Percentiles rank a stretch among this genome's conserved stretches.
Conservation (phyloP, 352 stramenopile species). For the Phytopythium cucurbitacearum region DNA sequence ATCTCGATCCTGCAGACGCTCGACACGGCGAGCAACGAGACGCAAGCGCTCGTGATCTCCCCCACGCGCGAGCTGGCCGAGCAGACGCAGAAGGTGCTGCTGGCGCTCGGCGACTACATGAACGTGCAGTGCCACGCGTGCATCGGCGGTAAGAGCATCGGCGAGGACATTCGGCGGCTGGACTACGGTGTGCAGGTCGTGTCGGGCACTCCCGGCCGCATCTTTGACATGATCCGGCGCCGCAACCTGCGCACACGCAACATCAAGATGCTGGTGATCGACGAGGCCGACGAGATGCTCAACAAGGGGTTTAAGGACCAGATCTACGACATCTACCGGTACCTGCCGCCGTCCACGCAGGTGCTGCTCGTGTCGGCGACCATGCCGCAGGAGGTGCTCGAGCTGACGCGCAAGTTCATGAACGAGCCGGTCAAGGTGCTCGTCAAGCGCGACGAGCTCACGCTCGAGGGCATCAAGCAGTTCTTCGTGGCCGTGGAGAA, state of each 20-base stretch:
- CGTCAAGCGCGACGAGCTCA: constrained; percentile 97
- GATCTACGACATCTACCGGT: constrained; percentile 98
- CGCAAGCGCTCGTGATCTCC: constrained; percentile 94
- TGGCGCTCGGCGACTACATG: constrained; percentile 96
- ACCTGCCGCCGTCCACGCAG: constrained; percentile 89
- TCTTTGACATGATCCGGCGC: constrained; percentile 97
- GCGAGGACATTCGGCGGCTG: constrained; percentile 93
- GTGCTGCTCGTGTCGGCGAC: constrained; percentile 96
- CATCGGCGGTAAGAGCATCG: constrained; percentile 94
- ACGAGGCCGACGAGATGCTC: constrained; percentile 98
- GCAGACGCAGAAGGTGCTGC: constrained; percentile 96
- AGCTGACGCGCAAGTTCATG: constrained; percentile 98
- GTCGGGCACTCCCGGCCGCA: constrained; percentile 94
- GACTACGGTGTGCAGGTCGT: constrained; percentile 94
- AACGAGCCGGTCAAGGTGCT: constrained; percentile 96
- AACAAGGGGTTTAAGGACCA: constrained; percentile 98
- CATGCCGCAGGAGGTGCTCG: constrained; percentile 91
- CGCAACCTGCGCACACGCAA: constrained; percentile 88
- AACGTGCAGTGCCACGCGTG: constrained; percentile 96
- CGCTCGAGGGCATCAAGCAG: constrained; percentile 97
- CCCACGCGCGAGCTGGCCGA: constrained; percentile 96
- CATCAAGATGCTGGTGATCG: constrained; percentile 96
- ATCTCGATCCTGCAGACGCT: constrained; percentile 94
- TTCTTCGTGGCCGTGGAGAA: constrained; percentile 98
- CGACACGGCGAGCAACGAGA: constrained; percentile 89